Base-by-base conservation (phyloP, 805 yeast species). In the Cyberlindnera maclurae region DNA sequence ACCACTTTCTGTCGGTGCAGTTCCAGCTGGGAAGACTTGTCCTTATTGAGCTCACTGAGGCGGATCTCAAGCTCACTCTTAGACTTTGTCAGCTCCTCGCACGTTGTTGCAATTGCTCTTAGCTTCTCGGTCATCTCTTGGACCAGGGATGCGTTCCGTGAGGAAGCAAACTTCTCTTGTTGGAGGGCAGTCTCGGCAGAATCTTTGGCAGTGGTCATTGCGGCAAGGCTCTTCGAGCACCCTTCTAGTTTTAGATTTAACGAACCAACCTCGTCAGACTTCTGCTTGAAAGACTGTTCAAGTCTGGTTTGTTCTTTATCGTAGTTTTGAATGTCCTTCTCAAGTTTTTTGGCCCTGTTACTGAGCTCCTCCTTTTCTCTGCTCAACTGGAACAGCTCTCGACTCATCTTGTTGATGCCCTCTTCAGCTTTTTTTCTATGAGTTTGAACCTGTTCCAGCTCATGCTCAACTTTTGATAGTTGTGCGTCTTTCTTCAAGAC, bases 401-500 rank as follows among this genome's bases (percentile, higher is more conserved):
- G 67, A 39, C 81, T 82, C 95, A 89, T 84, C 49, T 87, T 88
- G 55, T 88, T 88, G 37, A 89, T 80, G 4, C 95, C 97, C 42
- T 77, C 80, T 51, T 89, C 96, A 1, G 90, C 83, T 46, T 73
- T 79, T 18, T 68, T 67, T 49, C 77, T 81, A 11, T 70, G 72
- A 1, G 30, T 45, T 1, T 44, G 44, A 5, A 57, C 36, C 2
- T 44, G 52, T 5, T 53, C 49, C 3, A 67, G 43, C 11, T 59
- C 58, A 3, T 45, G 45, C 13, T 51, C 54, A 18, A 63, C 36
- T 10, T 37, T 37, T 9, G 49, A 38, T 5, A 61, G 40, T n/a
- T 47, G 44, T 1, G 62, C 43, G 5, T 46, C 46, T 34, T 36
- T 52, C 5, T 52, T 39, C 3, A 41, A 34, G 1, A 46, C 27